Base-by-base conservation (phyloP, 305 asterid species). In the Fraxinus sp. region DNA sequence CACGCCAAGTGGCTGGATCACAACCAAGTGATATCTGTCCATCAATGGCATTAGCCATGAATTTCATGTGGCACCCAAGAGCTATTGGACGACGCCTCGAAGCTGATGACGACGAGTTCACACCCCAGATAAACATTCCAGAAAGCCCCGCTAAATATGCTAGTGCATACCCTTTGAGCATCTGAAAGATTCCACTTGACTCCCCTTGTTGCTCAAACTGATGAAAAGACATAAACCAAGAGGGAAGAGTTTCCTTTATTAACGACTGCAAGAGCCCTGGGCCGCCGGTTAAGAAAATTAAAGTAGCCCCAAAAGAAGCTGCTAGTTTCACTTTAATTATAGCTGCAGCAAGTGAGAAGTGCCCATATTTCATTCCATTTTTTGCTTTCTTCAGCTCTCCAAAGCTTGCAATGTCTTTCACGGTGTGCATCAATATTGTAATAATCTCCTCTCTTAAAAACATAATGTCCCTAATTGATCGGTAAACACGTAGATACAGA, bases 401-500 rank as follows among this genome's bases (percentile, higher is more conserved):
- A 0, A 78, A 71, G 62, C 78, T 79, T 4, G 91, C 92, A 81
- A 91, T 89, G 80, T 92, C 98, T 49, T 88, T 91, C 32, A 96
- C 96, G 0, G 98, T 91, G 85, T 91, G 95, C 91, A 95, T 87
- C 79, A 96, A 83, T 28, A 95, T 88, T 9, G 93, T 86, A 74
- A 96, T 87, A 72, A 96, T 91, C 86, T 91, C 97, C 77, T 96
- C 99, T 83, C 93, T 88, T 84, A 95, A 85, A 88, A 96, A 96
- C 97, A 92, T 95, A 85, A 93, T 87, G 81, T 96, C 99, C 77
- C 97, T 86, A 36, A 95, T 91, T 6, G 97, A 93, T n/a, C 98
- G 92, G 84, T 88, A 93, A 35, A 93, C 95, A 22, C 99, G 96
- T 7, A 96, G 84, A 77, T 94, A 96, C 32, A 94, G 91, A 75